phyloP scores from a whole-genome alignment of 768 basidiomycete genomes.

The Trichaptum fuscoviolaceum region DNA sequence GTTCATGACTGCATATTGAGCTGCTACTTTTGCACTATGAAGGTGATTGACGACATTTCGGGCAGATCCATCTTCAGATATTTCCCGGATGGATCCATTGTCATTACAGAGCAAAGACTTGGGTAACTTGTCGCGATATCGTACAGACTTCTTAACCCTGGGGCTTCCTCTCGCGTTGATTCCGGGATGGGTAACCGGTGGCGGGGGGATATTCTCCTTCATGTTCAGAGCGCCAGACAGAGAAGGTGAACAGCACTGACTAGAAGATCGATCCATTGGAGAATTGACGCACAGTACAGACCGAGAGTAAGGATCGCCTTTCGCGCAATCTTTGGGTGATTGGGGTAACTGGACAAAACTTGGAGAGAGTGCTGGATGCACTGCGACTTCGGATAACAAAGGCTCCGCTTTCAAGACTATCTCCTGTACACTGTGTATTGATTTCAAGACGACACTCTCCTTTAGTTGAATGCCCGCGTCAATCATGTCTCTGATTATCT shows the following conservation, averaged over 20 bases:
- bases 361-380: background rate
- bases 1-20: no score
- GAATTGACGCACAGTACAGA: background rate
- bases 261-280: background rate
- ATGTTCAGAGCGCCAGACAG: background rate
- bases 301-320: background rate
- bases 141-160: background rate
- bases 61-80: background rate
- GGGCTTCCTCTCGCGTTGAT: background rate
- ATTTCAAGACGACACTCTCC: no score
- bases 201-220: background rate
- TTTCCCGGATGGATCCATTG: no score
- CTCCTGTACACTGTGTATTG: no score
- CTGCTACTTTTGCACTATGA: background rate
- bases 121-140: background rate
- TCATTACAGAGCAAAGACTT: background rate
- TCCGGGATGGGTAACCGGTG: background rate
- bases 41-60: background rate
- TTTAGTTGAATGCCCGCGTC: no score
- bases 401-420: no score
- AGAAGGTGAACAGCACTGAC: background rate
- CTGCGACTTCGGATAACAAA: background rate
- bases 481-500: no score
- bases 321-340: background rate
- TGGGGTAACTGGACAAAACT: background rate